Evolutionary conservation across 1,139 yeast species (phyloP).

Genomic region (Ogataea hybrid): DNA sequence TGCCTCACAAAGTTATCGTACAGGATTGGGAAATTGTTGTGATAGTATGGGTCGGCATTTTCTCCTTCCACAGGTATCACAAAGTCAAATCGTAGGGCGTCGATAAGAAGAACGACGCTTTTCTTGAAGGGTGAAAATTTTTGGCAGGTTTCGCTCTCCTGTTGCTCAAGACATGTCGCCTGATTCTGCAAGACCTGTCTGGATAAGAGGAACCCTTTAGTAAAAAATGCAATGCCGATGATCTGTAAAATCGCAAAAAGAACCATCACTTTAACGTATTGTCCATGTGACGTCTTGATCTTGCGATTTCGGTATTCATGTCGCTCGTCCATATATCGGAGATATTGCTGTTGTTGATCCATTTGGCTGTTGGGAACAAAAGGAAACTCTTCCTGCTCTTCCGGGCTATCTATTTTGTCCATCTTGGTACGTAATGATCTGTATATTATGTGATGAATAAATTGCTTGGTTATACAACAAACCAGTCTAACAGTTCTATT

Average conservation of each 20-base stretch:
- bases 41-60: conserved; percentile 37
- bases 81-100: conserved; percentile 91
- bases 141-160: conserved; percentile 25
- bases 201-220: conserved; percentile 79
- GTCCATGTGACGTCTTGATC: conserved; percentile 44
- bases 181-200: conserved; percentile 72
- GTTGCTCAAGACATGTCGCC: conserved; percentile 33
- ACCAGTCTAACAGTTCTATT: not conserved
- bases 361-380: conserved; percentile 1
- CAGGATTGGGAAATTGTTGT: conserved; percentile 66
- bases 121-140: conserved; percentile 51
- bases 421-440: not conserved
- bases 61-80: conserved; percentile 63
- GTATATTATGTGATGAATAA: not conserved
- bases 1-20: conserved; percentile 48
- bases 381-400: conserved; percentile 4
- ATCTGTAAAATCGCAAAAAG: conserved; percentile 57
- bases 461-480: not conserved
- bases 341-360: conserved; percentile 18
- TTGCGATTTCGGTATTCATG: conserved; percentile 45
- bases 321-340: conserved; percentile 32
- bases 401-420: conserved; percentile 3
- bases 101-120: conserved; percentile 77
- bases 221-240: conserved; percentile 72
- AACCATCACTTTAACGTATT: conserved; percentile 50